These are phyloP conservation scores for Cicer chorassanicum DNA, from an alignment of 306 rosid genomes.

Conservation along the genomic window DNA sequence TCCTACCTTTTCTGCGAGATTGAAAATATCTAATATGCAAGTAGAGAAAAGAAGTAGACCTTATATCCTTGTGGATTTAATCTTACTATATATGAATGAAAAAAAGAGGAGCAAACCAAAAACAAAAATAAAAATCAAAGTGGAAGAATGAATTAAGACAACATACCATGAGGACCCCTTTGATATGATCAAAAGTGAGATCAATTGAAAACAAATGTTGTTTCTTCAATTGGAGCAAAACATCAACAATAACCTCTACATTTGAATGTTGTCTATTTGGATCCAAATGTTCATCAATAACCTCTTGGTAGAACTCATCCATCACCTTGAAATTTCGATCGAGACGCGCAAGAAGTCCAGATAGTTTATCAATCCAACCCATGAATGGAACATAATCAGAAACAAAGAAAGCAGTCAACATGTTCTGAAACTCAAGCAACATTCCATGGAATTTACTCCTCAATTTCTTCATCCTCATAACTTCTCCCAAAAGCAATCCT, in stretches of 20 bases:
- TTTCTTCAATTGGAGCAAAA: slow-evolving; percentile 38
- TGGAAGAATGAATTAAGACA: no score
- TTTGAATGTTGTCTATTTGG: background rate
- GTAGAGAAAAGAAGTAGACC: no score
- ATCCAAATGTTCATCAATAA: slow-evolving; percentile 43
- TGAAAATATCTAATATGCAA: no score
- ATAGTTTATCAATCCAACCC: slow-evolving; percentile 54
- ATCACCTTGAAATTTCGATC: slow-evolving; percentile 38
- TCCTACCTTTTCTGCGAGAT: no score
- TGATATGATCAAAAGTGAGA: slow-evolving; percentile 39
- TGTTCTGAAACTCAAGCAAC: slow-evolving; percentile 33
- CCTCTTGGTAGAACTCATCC: slow-evolving; percentile 50
- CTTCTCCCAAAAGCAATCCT: slow-evolving; percentile 54
- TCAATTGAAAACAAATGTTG: background rate
- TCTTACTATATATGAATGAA: no score
- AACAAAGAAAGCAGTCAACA: slow-evolving; percentile 13
- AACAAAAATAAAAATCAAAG: background rate
- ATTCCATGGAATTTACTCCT: slow-evolving; percentile 39
- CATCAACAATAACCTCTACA: slow-evolving; percentile 37
- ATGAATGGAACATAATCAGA: slow-evolving; percentile 49
- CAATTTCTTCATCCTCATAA: slow-evolving; percentile 16
- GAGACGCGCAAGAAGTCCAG: slow-evolving; percentile 32
- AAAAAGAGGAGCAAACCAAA: background rate
- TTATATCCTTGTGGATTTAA: no score
- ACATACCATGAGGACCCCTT: slow-evolving; percentile 39